These are phyloP conservation scores for Penicillium oxalicum DNA, from an alignment of 2,329 filamentous ascomycete genomes.

Conservation along the genomic window DNA sequence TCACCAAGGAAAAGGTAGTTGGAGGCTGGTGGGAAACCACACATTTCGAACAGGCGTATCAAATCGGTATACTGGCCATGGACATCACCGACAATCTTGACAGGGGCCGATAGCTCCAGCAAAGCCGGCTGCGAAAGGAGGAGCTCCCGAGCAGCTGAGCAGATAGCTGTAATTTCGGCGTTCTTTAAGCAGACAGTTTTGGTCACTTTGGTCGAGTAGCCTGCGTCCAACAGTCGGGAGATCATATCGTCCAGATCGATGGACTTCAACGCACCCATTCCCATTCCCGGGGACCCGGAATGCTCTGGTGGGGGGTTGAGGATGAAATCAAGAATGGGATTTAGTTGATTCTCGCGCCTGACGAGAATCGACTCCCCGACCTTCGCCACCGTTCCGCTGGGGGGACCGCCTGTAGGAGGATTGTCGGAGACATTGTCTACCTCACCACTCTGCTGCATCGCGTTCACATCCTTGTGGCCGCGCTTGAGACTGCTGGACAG, in stretches of 20 bases:
- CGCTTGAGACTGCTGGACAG: constrained; percentile 67
- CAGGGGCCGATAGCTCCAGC: constrained; percentile 84
- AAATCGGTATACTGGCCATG: constrained; percentile 95
- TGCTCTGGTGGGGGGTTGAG: constrained; percentile 37
- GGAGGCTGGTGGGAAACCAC: constrained; percentile 82
- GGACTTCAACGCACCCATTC: constrained; percentile 84
- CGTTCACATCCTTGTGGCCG: constrained; percentile 70
- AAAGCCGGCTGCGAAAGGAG: constrained; percentile 88
- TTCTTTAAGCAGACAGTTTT: constrained; percentile 98
- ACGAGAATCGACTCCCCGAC: constrained; percentile 87
- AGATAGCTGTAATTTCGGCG: constrained; percentile 92
- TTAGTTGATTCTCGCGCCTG: constrained; percentile 66
- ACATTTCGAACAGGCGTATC: constrained; percentile 98
- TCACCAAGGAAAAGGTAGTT: constrained; percentile 95
- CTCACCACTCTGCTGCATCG: constrained; percentile 79
- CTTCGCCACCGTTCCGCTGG: constrained; percentile 55
- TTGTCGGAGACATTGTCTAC: constrained; percentile 92
- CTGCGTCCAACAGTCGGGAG: constrained; percentile 84
- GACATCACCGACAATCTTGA: constrained; percentile 96
- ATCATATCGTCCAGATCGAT: constrained; percentile 98
- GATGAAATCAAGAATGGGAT: constrained; percentile 55
- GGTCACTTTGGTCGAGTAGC: constrained; percentile 92
- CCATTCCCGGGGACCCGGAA: constrained; percentile 56
- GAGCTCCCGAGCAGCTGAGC: constrained; percentile 78
- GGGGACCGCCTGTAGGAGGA: constrained; percentile 63